These are phyloP conservation scores for Bipolaris victoriae DNA, from an alignment of 2,329 filamentous ascomycete species.

Conservation along the genomic window DNA sequence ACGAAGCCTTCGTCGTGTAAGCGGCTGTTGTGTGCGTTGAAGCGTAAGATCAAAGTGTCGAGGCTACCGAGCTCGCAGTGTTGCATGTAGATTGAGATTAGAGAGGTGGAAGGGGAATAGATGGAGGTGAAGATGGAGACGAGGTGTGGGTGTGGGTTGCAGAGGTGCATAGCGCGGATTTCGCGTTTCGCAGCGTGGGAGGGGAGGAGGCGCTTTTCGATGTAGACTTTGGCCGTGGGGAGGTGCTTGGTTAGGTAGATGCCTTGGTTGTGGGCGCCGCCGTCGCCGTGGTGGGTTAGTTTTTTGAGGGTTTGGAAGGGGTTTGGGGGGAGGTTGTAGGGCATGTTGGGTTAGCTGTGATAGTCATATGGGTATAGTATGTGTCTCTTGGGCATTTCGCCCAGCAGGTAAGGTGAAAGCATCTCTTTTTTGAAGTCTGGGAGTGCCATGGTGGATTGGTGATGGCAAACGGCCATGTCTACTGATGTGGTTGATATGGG, in stretches of 20 bases:
- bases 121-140: background rate
- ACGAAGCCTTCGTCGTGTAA: slow-evolving; percentile 21
- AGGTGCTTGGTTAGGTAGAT: slow-evolving; percentile 1
- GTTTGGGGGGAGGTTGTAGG: background rate
- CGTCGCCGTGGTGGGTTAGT: background rate
- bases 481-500: background rate
- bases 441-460: background rate
- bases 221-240: background rate
- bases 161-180: background rate
- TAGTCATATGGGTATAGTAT: background rate
- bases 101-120: background rate
- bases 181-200: background rate
- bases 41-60: slow-evolving; percentile 13
- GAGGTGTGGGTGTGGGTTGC: background rate
- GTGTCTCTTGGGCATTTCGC: background rate
- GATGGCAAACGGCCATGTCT: background rate
- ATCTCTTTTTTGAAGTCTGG: background rate
- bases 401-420: no score
- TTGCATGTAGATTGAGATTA: slow-evolving; percentile 17
- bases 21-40: background rate
- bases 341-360: background rate
- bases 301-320: background rate
- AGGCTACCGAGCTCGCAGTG: slow-evolving; percentile 25
- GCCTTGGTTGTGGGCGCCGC: background rate
- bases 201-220: background rate